phyloP scores from a whole-genome alignment of 208 protist genomes.

The Blastocrithidia nonstop region DNA sequence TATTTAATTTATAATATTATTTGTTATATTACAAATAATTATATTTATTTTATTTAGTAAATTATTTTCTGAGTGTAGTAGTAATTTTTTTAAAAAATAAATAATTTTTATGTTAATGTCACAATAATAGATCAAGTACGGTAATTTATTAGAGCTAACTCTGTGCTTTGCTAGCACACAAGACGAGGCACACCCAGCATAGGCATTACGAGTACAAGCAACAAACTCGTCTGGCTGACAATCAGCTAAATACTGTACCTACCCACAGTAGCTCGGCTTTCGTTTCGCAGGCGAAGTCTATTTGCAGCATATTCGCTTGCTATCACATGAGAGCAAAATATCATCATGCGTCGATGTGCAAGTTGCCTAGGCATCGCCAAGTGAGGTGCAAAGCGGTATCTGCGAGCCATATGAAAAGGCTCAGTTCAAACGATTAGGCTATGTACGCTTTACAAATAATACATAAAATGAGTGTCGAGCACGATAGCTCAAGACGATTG shows the following conservation, averaged over 20 bases:
- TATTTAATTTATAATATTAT: slow-evolving; percentile 5
- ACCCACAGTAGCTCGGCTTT: slow-evolving; percentile 81
- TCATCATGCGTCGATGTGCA: slow-evolving; percentile 67
- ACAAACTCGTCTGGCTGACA: slow-evolving; percentile 59
- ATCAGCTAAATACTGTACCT: slow-evolving; percentile 59
- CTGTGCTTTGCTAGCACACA: slow-evolving; percentile 71
- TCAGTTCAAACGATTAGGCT: slow-evolving; percentile 53
- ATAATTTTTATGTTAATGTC: slow-evolving; percentile 10
- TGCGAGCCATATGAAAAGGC: slow-evolving; percentile 32
- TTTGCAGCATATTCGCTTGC: slow-evolving; percentile 50
- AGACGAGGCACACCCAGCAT: slow-evolving; percentile 37
- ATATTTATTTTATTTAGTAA: slow-evolving; percentile 1
- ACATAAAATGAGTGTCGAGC: slow-evolving; percentile 31
- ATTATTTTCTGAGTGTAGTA: slow-evolving; percentile 3
- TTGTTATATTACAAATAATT: neutral
- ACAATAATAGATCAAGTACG: slow-evolving; percentile 45
- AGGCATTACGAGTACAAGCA: slow-evolving; percentile 36
- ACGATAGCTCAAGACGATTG: slow-evolving; percentile 84
- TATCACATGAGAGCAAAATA: slow-evolving; percentile 78
- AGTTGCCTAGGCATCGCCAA: slow-evolving; percentile 28
- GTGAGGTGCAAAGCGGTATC: slow-evolving; percentile 31
- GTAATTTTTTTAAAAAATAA: neutral
- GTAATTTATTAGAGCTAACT: slow-evolving; percentile 36
- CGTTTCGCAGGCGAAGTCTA: slow-evolving; percentile 73
- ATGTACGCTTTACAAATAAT: slow-evolving; percentile 59